phyloP scores from a whole-genome alignment of 1,139 yeast species.

The Saccharomyces hybrid region DNA sequence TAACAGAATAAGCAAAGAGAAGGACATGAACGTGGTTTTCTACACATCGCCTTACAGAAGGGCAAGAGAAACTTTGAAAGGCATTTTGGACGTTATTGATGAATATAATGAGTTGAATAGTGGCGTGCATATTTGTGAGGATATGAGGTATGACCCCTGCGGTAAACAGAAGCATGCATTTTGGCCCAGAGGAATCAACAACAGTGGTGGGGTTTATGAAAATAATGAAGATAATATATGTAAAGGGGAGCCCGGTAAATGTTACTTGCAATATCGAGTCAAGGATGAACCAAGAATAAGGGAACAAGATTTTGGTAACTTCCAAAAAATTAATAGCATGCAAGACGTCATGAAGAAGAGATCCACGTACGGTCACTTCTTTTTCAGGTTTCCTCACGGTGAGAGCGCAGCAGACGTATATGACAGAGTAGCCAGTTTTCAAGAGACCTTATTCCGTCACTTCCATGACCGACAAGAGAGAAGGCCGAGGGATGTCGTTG shows the following conservation, averaged over 20 bases:
- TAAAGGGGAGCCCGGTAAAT: conserved; percentile 11
- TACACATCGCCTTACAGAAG: conserved; percentile 79
- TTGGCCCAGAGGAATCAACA: conserved; percentile 16
- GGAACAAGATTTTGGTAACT: conserved; percentile 92
- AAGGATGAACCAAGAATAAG: conserved; percentile 84
- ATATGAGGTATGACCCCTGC: conserved; percentile 18
- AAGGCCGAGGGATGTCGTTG: conserved; percentile 44
- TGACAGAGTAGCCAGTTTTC: conserved; percentile 82
- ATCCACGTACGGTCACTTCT: conserved; percentile 85
- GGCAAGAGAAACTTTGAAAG: conserved; percentile 73
- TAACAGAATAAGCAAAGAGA: conserved; percentile 2
- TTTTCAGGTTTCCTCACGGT: conserved; percentile 85
- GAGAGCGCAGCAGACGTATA: conserved; percentile 94
- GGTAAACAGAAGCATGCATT: conserved; percentile 21
- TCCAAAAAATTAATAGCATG: conserved; percentile 52
- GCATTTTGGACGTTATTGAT: conserved; percentile 54
- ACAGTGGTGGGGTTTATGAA: conserved; percentile 24
- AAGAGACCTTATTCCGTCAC: conserved; percentile 76
- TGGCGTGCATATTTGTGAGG: conserved; percentile 11
- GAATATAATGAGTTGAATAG: conserved; percentile 28
- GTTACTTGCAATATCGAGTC: conserved; percentile 45
- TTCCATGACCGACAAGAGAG: conserved; percentile 38
- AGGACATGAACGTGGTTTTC: conserved; percentile 37
- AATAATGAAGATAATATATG: conserved; percentile 12
- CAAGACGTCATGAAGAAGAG: conserved; percentile 70